A percentile compares a stretch with the other conserved stretches of the same genome.
phyloP scores from a whole-genome alignment of 495 filamentous ascomycete species.

The Acidomyces sp. region DNA sequence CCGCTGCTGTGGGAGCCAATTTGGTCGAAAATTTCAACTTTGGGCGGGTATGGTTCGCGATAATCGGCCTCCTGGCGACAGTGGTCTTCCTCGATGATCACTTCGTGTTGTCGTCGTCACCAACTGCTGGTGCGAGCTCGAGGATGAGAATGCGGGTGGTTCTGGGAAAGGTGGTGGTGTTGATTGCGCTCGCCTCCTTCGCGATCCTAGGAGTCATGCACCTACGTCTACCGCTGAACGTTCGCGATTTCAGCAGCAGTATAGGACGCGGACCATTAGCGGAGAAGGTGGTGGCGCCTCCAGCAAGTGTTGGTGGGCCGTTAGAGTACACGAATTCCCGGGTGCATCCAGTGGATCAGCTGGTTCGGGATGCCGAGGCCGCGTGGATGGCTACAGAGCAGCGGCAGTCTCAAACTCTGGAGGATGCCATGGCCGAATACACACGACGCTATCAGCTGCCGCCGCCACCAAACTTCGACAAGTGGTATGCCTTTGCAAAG shows the following conservation, averaged over 20 bases:
- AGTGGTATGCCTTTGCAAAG: conserved; percentile 63
- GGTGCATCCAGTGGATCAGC: conserved; percentile 38
- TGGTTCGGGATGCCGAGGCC: conserved; percentile 39
- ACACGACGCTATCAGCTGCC: conserved; percentile 40
- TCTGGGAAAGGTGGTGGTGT: conserved; percentile 7
- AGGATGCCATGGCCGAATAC: conserved; percentile 46
- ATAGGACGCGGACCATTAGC: background rate
- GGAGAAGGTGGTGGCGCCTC: background rate
- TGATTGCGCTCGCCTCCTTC: conserved; percentile 18
- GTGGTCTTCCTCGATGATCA: conserved; percentile 12
- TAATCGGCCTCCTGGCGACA: conserved; percentile 9
- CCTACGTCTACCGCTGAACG: conserved; percentile 6
- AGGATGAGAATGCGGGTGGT: conserved; percentile 11
- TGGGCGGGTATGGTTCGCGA: conserved; percentile 17
- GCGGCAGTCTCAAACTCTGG: conserved; percentile 38
- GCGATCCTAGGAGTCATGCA: conserved; percentile 4
- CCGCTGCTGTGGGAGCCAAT: conserved; percentile 13
- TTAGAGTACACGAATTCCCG: conserved; percentile 18
- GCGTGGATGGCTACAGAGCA: conserved; percentile 33
- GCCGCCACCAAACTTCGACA: conserved; percentile 53
- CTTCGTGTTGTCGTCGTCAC: conserved; percentile 1
- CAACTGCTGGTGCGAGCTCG: conserved; percentile 1
- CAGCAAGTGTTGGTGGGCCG: conserved; percentile 14
- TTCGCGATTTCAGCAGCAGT: background rate
- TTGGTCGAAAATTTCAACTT: conserved; percentile 8